Evolutionary conservation across 768 basidiomycete species (phyloP), one percentile per base, ranked within the genome.

Genomic region (Lactarius quietus): DNA sequence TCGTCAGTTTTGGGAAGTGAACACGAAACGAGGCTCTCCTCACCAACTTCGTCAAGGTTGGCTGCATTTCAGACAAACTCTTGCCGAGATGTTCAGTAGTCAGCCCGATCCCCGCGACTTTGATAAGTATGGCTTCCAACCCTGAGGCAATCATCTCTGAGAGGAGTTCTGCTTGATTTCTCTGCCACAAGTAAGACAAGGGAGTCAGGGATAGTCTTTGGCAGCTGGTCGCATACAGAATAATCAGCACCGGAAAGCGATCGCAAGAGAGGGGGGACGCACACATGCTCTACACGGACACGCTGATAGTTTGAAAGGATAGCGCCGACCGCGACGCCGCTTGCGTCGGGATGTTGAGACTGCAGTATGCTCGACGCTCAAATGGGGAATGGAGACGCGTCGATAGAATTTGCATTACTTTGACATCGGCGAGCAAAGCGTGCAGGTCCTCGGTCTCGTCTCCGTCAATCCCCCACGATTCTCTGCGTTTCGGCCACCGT

Each of bases 231-330:
- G n/a, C 29, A 56, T 57, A 60, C 33, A 33, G 33, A 33, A 33
- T 38, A 36, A 12, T 43, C 33, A 18, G 33, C 45, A 35, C 18
- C 43, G 28, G 10, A 31, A 35, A 15, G 23, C 41, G 18, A 12
- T 38, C 20, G n/a, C 45, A 28, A n/a, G 55, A 9, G 3, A 26
- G 62, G 15, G 43, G 5, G 61, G n/a, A 68, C 90, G 76, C 70
- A 94, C 93, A 98, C 95, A 82, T 99, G 95, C 77, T 99, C 97
- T 15, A 99, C 95, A 61, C 97, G 86, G 20, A 98, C 88, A 29
- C 97, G 85, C 72, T 99, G 97, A 73, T 99, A 99, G 73, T 93
- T 96, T 33, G 97, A 98, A 36, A 98, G 84, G 65, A 99, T 99
- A 6, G 97, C 95, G 3, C 97, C 97, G 26, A 95, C 93, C 10